A percentile compares a stretch with the other conserved stretches of the same genome.
These are phyloP conservation scores for Microdochium paspali DNA, from an alignment of 2,329 filamentous ascomycete genomes.

Conservation along the genomic window DNA sequence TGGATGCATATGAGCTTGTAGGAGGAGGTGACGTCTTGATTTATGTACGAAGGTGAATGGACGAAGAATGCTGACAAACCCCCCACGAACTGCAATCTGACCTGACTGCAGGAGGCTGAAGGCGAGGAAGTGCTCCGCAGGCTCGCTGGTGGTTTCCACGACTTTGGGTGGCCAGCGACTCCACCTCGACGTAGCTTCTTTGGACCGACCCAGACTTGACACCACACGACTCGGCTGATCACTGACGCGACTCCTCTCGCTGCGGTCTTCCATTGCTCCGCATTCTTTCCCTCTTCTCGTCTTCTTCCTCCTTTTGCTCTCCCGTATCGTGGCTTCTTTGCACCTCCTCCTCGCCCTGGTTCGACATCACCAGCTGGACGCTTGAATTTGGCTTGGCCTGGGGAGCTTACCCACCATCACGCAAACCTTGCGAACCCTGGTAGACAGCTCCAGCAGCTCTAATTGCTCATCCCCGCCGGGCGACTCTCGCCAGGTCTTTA, in stretches of 20 bases:
- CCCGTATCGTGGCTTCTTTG: too few species aligned
- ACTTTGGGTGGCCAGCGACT: background rate
- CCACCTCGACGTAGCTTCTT: background rate
- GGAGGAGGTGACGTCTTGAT: background rate
- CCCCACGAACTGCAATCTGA: background rate
- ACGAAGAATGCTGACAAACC: background rate
- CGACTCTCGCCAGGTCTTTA: background rate
- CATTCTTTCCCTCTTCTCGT: slow-evolving; percentile 4
- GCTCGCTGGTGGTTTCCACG: background rate
- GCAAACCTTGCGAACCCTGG: background rate
- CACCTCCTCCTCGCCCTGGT: slow-evolving; percentile 6
- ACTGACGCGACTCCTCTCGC: slow-evolving; percentile 1
- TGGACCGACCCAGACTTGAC: background rate
- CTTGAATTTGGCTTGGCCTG: slow-evolving; percentile 4
- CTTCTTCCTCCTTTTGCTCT: slow-evolving; percentile 7
- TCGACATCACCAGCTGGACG: slow-evolving; percentile 4
- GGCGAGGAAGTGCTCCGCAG: too few species aligned
- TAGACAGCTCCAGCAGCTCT: background rate
- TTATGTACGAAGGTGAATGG: background rate
- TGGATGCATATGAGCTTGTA: too few species aligned
- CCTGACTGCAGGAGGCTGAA: background rate
- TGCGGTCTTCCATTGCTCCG: slow-evolving; percentile 2
- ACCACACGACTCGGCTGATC: background rate
- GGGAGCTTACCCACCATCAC: slow-evolving; percentile 4
- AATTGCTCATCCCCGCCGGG: background rate